phyloP scores from a whole-genome alignment of 805 yeast genomes.

The Candida taoyuanica region DNA sequence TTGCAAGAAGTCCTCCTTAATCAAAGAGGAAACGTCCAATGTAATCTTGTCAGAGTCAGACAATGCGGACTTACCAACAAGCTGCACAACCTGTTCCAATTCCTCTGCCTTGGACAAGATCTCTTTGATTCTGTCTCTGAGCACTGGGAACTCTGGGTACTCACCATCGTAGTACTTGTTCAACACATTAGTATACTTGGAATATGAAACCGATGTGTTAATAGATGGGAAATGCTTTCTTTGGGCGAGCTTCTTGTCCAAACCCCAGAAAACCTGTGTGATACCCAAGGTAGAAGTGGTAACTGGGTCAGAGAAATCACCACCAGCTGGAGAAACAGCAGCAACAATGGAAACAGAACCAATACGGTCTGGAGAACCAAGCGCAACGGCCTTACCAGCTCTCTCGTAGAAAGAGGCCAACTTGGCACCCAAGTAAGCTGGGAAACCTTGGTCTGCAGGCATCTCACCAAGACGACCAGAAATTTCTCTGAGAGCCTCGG shows the following conservation, averaged over 20 bases:
- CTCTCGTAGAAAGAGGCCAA: constrained; percentile 98
- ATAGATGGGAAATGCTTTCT: constrained; percentile 99
- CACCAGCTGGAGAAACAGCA: constrained; percentile 99
- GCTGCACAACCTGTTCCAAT: constrained; percentile 97
- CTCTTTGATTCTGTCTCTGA: constrained; percentile 91
- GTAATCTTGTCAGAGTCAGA: constrained; percentile 97
- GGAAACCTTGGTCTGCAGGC: constrained; percentile 99
- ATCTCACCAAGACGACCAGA: constrained; percentile 99
- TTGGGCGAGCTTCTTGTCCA: constrained; percentile 98
- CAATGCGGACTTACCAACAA: constrained; percentile 97
- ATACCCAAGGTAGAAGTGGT: constrained; percentile 98
- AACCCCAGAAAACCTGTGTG: constrained; percentile 99
- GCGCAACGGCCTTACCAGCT: constrained; percentile 94
- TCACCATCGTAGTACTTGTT: constrained; percentile 78
- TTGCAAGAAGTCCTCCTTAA: constrained; percentile 97
- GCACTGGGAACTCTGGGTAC: constrained; percentile 85
- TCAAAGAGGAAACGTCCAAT: constrained; percentile 82
- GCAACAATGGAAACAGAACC: constrained; percentile 99
- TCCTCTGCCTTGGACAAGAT: constrained; percentile 96
- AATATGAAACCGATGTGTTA: constrained; percentile 93
- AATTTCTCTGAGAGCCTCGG: constrained; percentile 99
- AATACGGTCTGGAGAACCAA: constrained; percentile 93
- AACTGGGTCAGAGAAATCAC: constrained; percentile 99
- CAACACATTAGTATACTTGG: constrained; percentile 89
- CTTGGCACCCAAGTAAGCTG: constrained; percentile 98